Evolutionary conservation across 2,329 filamentous ascomycete species (phyloP).

Genomic region (Fusarium sp.): DNA sequence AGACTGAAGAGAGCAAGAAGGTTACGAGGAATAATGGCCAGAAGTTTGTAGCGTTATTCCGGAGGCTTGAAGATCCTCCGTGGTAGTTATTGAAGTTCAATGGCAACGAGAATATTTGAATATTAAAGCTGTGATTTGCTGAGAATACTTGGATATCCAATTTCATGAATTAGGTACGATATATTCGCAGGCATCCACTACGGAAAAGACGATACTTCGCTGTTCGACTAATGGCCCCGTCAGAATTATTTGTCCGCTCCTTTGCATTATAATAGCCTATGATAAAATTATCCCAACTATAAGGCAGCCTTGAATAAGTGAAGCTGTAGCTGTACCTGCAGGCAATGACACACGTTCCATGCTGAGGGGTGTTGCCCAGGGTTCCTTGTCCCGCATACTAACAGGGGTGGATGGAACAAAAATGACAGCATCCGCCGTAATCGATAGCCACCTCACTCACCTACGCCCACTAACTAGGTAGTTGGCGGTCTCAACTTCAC

Average conservation of each 20-base stretch:
- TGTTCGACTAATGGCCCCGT: background rate
- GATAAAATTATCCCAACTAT: no score
- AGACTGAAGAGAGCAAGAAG: constrained; percentile 98
- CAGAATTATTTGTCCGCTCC: no score
- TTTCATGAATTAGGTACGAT: background rate
- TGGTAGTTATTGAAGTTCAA: constrained; percentile 65
- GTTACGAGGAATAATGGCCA: constrained; percentile 88
- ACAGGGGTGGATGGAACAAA: constrained; percentile 38
- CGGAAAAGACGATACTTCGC: background rate
- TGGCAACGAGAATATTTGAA: background rate
- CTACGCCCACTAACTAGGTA: constrained; percentile 14
- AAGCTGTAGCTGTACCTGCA: constrained; percentile 25
- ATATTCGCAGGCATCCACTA: no score
- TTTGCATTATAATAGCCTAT: no score
- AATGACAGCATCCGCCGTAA: constrained; percentile 43
- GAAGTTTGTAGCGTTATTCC: constrained; percentile 92
- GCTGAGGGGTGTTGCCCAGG: constrained; percentile 23
- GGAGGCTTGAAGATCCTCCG: constrained; percentile 80
- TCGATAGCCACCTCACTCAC: constrained; percentile 37
- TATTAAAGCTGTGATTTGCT: background rate
- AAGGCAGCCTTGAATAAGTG: background rate
- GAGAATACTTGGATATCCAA: background rate
- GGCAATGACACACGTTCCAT: constrained; percentile 4
- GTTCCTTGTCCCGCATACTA: constrained; percentile 30
- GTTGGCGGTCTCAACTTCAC: constrained; percentile 34